These are phyloP conservation scores for Xylaria sp. DNA, from an alignment of 2,329 filamentous ascomycete species.

Conservation along the genomic window DNA sequence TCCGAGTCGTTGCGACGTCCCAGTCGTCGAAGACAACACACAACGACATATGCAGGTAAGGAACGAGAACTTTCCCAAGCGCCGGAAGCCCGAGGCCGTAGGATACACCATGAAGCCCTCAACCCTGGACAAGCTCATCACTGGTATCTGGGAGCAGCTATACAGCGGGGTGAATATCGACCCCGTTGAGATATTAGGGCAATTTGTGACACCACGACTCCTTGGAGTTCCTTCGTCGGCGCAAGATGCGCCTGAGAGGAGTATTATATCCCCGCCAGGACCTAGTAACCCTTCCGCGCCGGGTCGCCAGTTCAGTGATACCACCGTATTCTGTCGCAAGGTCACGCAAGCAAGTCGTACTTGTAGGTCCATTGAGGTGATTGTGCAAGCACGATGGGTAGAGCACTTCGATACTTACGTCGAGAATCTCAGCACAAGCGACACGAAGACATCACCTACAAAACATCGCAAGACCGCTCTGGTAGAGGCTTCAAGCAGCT, in stretches of 20 bases:
- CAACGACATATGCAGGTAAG: conserved; percentile 26
- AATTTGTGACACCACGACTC: conserved; percentile 20
- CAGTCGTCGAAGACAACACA: conserved; percentile 25
- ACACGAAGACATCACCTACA: conserved; percentile 38
- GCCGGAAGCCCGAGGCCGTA: conserved; percentile 27
- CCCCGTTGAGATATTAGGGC: conserved; percentile 28
- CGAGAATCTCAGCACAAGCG: conserved; percentile 46
- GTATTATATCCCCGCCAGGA: neutral
- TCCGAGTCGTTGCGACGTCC: conserved; percentile 15
- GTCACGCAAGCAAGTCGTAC: conserved; percentile 42
- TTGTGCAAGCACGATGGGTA: conserved; percentile 53
- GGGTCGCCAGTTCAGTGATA: conserved; percentile 28
- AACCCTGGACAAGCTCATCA: conserved; percentile 31
- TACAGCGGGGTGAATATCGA: conserved; percentile 30
- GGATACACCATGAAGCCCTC: conserved; percentile 26
- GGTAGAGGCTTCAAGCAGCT: conserved; percentile 48
- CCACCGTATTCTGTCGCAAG: conserved; percentile 32
- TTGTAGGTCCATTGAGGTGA: conserved; percentile 52
- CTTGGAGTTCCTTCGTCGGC: neutral
- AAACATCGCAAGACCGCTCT: conserved; percentile 48
- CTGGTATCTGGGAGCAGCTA: conserved; percentile 34
- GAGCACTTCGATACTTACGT: conserved; percentile 42
- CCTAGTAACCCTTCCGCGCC: neutral
- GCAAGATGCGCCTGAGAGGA: neutral
- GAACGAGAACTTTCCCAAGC: conserved; percentile 22